Evolutionary conservation across 345 rosid genomes (phyloP), one percentile per base, ranked within the genome.

Genomic region (Boechera stricta): DNA sequence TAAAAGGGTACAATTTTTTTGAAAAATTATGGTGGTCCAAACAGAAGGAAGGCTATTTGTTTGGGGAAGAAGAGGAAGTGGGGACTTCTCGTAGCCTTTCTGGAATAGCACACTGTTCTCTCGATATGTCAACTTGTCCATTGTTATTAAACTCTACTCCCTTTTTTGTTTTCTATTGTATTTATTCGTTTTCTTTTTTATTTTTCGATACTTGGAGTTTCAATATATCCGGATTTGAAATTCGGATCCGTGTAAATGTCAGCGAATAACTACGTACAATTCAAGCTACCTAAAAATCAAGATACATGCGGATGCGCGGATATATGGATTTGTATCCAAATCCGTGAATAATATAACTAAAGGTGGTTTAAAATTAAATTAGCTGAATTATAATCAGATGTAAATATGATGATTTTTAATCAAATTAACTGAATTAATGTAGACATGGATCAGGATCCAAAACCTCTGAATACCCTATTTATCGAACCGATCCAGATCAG

Each of bases 21-120:
- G 49, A 36, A 15, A 49, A 61, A 32, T 8, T 5, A 45, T 36
- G 42, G 78, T 74, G 78, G 78, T 74, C 78, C 66, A 65, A 65
- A 60, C 0, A 56, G 6, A 33, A 74, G 6, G 56, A 64, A 55
- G 41, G 5, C 10, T 54, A 38, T 7, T 13, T 44, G 48, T 44
- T 65, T 65, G 49, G 72, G 78, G 58, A 31, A 73, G 77, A 73
- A 18, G 70, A 64, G n/a, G 55, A 61, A 61, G 67, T 61, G 71
- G 58, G 71, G 39, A 26, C 72, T 33, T 33, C 47, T 65, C 55
- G 35, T 64, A 54, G 77, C 77, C 77, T 73, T 63, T 73, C 70
- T 53, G 57, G 8, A 56, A 58, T 29, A 66, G 59, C 51, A 66
- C 29, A 66, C 66, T 74, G 59, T 66, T 56, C 52, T 66, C 72